Percentiles rank a stretch among this genome's conserved stretches.
phyloP scores from a whole-genome alignment of 2,329 filamentous ascomycete genomes.

The Colletotrichum phormii region DNA sequence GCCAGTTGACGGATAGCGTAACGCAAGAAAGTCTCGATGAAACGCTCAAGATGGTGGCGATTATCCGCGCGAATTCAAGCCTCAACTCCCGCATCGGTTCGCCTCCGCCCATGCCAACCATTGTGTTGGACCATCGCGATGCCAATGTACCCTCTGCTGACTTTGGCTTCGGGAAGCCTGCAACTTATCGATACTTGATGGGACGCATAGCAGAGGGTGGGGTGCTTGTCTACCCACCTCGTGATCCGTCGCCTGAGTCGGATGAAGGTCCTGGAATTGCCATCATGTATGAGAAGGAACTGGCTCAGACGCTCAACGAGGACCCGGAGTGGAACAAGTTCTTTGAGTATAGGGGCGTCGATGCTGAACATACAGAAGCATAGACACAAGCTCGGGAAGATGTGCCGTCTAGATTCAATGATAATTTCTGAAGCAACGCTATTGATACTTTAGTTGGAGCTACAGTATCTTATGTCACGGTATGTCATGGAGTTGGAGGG shows the following conservation, averaged over 20 bases:
- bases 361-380: slow-evolving; percentile 23
- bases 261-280: slow-evolving; percentile 52
- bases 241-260: slow-evolving; percentile 38
- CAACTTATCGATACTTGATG: slow-evolving; percentile 46
- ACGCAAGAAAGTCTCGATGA: slow-evolving; percentile 47
- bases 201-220: slow-evolving; percentile 45
- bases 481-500: too few relatives aligned
- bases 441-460: too few relatives aligned
- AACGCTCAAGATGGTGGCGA: slow-evolving; percentile 46
- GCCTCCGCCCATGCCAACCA: slow-evolving; percentile 49
- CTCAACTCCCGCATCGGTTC: slow-evolving; percentile 48
- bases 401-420: too few relatives aligned
- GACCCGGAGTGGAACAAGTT: slow-evolving; percentile 50
- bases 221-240: slow-evolving; percentile 47
- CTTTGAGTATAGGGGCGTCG: slow-evolving; percentile 52
- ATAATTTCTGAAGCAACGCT: too few relatives aligned
- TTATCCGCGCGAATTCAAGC: slow-evolving; percentile 49
- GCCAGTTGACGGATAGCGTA: slow-evolving; percentile 49
- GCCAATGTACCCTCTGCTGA: slow-evolving; percentile 42
- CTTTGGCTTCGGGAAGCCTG: slow-evolving; percentile 52
- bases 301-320: slow-evolving; percentile 45
- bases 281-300: slow-evolving; percentile 49
- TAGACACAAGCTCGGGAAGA: background rate
- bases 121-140: slow-evolving; percentile 50
- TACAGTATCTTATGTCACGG: too few relatives aligned